These are phyloP conservation scores for Thamnidium elegans DNA, from an alignment of 192 early-diverging fungal genomes.

Conservation along the genomic window DNA sequence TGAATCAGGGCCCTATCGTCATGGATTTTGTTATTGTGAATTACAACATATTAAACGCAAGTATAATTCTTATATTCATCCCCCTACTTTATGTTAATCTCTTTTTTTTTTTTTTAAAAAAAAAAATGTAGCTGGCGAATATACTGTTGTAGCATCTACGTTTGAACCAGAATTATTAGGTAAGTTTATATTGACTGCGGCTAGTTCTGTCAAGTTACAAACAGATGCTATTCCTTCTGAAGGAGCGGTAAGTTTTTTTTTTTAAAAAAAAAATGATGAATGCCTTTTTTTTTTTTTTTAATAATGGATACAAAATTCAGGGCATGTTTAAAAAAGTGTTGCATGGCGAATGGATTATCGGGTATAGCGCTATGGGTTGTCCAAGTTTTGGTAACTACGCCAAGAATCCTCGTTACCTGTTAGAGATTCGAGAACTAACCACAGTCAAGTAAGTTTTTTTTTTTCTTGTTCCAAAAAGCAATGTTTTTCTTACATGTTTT, in stretches of 20 bases:
- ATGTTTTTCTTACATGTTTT: background rate
- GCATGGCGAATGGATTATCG: constrained; percentile 54
- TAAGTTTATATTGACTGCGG: constrained; percentile 64
- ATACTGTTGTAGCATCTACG: constrained; percentile 77
- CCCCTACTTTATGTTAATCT: background rate
- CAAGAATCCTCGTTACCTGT: constrained; percentile 66
- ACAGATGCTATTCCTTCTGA: constrained; percentile 64
- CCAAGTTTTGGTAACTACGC: constrained; percentile 50
- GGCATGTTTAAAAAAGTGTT: constrained; percentile 65
- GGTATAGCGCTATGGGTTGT: constrained; percentile 60
- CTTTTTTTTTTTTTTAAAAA: background rate
- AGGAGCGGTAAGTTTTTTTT: constrained; percentile 56
- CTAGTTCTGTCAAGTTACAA: constrained; percentile 48
- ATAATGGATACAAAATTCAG: constrained; percentile 11
- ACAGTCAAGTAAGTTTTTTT: constrained; percentile 47
- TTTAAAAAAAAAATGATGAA: background rate
- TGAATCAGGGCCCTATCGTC: constrained; percentile 72
- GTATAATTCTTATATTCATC: background rate
- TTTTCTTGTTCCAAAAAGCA: too few relatives aligned
- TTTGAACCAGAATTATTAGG: constrained; percentile 70
- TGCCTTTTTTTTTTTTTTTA: background rate
- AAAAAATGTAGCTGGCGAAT: constrained; percentile 57
- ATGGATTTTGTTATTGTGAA: constrained; percentile 73
- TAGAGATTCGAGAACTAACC: constrained; percentile 56
- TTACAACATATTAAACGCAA: constrained; percentile 56